These are phyloP conservation scores for Aphanocladium album DNA, from an alignment of 2,329 filamentous ascomycete species.

Conservation along the genomic window DNA sequence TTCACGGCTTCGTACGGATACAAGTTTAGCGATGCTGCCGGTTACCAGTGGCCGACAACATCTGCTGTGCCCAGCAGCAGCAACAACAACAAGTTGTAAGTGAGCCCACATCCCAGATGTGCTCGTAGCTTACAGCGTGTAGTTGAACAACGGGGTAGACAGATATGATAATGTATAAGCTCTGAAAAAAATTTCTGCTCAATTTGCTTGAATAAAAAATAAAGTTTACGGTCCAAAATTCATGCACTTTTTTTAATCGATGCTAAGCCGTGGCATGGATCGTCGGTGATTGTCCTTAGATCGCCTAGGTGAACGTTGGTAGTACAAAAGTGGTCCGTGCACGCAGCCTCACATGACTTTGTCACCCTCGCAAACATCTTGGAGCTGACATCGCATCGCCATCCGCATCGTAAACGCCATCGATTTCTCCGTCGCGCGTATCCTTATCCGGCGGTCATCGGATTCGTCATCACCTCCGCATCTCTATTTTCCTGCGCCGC, in stretches of 20 bases:
- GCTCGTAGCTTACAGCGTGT: constrained; percentile 1
- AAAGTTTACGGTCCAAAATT: not conserved
- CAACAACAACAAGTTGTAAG: constrained; percentile 77
- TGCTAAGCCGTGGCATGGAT: not conserved
- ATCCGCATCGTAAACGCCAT: constrained; percentile 2
- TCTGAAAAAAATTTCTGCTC: constrained; percentile 3
- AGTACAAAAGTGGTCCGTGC: constrained; percentile 21
- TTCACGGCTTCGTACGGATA: constrained; percentile 98
- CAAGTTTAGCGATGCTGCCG: constrained; percentile 95
- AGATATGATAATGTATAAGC: constrained; percentile 12
- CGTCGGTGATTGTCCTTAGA: not conserved
- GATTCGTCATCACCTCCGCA: no score
- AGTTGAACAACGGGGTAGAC: constrained; percentile 1
- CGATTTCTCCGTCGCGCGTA: not conserved
- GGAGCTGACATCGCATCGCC: constrained; percentile 9
- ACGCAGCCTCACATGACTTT: constrained; percentile 28
- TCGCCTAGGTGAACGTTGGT: constrained; percentile 1
- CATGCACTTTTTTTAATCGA: not conserved
- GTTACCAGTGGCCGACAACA: constrained; percentile 90
- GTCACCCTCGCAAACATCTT: constrained; percentile 10
- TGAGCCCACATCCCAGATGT: constrained; percentile 18
- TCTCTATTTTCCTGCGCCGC: not conserved
- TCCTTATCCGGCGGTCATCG: not conserved
- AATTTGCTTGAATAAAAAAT: constrained; percentile 3
- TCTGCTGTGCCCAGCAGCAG: constrained; percentile 64